Percentiles rank a stretch among this genome's conserved stretches.
Conservation (phyloP, 2,329 filamentous ascomycete species). For the Fusarium sp. region DNA sequence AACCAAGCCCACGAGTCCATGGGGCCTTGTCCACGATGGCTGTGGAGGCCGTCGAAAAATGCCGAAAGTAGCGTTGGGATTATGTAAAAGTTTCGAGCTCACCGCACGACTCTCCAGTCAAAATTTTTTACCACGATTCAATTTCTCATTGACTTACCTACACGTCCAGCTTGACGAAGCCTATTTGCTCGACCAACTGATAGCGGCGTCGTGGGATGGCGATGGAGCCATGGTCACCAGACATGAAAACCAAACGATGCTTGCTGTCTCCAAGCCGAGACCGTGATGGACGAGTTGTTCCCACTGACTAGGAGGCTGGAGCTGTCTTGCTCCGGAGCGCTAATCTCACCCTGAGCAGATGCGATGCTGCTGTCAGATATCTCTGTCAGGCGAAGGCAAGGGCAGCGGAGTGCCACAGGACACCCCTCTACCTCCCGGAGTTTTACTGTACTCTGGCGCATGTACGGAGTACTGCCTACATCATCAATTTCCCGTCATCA, state of each 20-base stretch:
- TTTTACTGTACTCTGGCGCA: background rate
- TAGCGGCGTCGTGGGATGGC: conserved; percentile 41
- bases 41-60: conserved; percentile 40
- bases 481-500: conserved; percentile 7
- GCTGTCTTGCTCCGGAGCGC: conserved; percentile 10
- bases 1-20: conserved; percentile 7
- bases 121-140: conserved; percentile 47
- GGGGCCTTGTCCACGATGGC: conserved; percentile 36
- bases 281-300: conserved; percentile 19
- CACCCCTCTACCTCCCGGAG: conserved; percentile 1
- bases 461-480: conserved; percentile 11
- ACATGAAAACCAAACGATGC: conserved; percentile 33
- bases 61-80: conserved; percentile 46
- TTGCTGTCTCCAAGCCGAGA: conserved; percentile 10
- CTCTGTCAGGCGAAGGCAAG: conserved; percentile 5
- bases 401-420: conserved; percentile 7
- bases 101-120: conserved; percentile 47
- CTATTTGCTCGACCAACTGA: conserved; percentile 41
- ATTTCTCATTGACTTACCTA: conserved; percentile 47
- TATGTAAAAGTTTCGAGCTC: conserved; percentile 49
- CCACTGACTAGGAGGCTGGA: conserved; percentile 5
- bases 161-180: conserved; percentile 31
- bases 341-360: conserved; percentile 16
- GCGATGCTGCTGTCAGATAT: conserved; percentile 7
- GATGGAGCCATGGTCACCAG: conserved; percentile 42